A percentile compares a stretch with the other conserved stretches of the same genome.
phyloP scores from a whole-genome alignment of 2,329 filamentous ascomycete genomes.

The Ophiostoma australiae region DNA sequence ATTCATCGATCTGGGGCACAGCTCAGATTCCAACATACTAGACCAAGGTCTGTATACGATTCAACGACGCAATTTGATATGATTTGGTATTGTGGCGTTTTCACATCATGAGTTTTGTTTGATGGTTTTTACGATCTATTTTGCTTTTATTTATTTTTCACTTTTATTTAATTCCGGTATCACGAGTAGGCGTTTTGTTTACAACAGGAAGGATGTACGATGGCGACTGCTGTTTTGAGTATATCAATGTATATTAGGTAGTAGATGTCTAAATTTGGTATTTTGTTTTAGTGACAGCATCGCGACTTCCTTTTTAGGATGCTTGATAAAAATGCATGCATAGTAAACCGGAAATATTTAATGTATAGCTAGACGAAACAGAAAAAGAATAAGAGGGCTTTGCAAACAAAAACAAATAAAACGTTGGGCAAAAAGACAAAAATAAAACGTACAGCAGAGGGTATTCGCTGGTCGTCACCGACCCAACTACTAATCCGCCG shows the following conservation, averaged over 20 bases:
- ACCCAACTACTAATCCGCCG: too few species aligned
- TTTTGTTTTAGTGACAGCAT: neutral
- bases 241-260: neutral
- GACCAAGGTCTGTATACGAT: neutral
- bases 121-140: neutral
- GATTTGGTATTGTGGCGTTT: neutral
- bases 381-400: neutral
- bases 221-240: neutral
- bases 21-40: neutral
- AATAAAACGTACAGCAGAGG: too few species aligned
- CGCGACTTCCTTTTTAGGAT: neutral
- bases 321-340: neutral
- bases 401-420: neutral
- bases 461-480: too few species aligned
- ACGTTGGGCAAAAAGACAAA: too few species aligned
- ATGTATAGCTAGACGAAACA: too few species aligned
- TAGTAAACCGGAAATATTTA: too few species aligned
- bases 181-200: neutral
- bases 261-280: neutral
- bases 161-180: neutral
- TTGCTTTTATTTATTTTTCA: neutral
- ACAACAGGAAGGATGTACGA: neutral
- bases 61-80: neutral
- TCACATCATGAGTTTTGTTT: neutral
- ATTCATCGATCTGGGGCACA: slow-evolving; percentile 21